A percentile compares a stretch with the other conserved stretches of the same genome.
Conservation (phyloP, 768 basidiomycete genomes). For the Trametes cinnabarina region DNA sequence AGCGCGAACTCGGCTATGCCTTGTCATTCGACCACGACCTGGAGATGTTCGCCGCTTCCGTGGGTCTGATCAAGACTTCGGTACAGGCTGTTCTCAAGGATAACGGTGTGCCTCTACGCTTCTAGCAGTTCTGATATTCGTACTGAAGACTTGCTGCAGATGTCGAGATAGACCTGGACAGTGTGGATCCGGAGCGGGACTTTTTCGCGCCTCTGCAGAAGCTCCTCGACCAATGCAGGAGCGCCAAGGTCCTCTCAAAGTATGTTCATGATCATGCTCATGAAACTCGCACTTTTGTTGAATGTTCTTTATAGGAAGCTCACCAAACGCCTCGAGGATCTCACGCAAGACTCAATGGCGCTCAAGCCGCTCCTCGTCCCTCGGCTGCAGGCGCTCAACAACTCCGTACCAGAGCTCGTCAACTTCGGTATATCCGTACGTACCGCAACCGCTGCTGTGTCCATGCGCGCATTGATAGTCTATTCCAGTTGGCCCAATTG, state of each 20-base stretch:
- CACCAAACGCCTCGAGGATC: conserved; percentile 78
- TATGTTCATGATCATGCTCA: conserved; percentile 25
- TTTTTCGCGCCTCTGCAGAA: conserved; percentile 81
- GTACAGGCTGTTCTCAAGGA: conserved; percentile 72
- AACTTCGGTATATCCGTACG: conserved; percentile 89
- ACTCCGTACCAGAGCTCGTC: conserved; percentile 74
- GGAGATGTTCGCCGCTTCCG: conserved; percentile 90
- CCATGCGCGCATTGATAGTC: background rate
- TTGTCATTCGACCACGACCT: conserved; percentile 85
- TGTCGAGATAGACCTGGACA: conserved; percentile 67
- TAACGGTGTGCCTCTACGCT: conserved; percentile 49
- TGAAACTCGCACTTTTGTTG: background rate
- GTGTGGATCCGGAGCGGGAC: conserved; percentile 68
- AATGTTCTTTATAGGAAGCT: conserved; percentile 66
- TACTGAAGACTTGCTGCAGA: conserved; percentile 43
- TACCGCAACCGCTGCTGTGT: background rate
- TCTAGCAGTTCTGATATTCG: too few species aligned
- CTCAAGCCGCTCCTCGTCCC: conserved; percentile 69
- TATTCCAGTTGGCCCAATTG: conserved; percentile 75
- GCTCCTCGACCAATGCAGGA: conserved; percentile 78
- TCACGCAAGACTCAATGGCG: conserved; percentile 67
- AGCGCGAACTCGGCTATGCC: conserved; percentile 83
- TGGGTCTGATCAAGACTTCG: conserved; percentile 87
- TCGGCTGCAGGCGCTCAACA: conserved; percentile 70
- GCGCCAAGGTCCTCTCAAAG: conserved; percentile 79